Conservation (phyloP, 2,329 filamentous ascomycete genomes). For the Sporothrix protearum region DNA sequence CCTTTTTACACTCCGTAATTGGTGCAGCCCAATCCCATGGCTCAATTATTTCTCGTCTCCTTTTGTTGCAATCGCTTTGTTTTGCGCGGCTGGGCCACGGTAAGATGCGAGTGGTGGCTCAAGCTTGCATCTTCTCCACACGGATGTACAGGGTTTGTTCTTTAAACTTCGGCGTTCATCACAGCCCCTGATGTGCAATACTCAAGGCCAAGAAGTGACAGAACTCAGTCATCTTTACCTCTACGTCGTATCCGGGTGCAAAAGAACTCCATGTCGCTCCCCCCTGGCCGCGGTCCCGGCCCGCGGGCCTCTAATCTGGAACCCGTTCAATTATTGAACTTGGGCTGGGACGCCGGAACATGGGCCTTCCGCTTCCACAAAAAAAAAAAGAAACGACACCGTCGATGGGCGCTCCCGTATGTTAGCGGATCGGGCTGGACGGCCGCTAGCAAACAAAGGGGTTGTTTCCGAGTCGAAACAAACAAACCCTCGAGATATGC, state of each 20-base stretch:
- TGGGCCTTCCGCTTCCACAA: not conserved
- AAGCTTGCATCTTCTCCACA: not conserved
- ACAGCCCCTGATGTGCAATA: not conserved
- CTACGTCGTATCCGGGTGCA: not conserved
- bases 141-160: not conserved
- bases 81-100: not conserved
- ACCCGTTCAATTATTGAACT: not conserved
- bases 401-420: conserved; percentile 3
- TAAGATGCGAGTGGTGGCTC: not conserved
- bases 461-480: not conserved
- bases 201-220: not conserved
- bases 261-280: not conserved
- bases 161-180: not conserved
- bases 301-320: not conserved
- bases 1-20: no score
- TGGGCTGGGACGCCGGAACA: not conserved
- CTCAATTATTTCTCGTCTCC: not conserved
- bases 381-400: not conserved
- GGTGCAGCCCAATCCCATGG: not conserved
- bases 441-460: not conserved
- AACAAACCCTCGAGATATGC: not conserved
- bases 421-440: not conserved
- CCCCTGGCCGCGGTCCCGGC: not conserved
- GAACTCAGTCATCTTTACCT: not conserved
- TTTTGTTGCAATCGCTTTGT: not conserved